A percentile compares a stretch with the other conserved stretches of the same genome.
Conservation (phyloP, 345 rosid species). For the Eucalyptus curtisii region DNA sequence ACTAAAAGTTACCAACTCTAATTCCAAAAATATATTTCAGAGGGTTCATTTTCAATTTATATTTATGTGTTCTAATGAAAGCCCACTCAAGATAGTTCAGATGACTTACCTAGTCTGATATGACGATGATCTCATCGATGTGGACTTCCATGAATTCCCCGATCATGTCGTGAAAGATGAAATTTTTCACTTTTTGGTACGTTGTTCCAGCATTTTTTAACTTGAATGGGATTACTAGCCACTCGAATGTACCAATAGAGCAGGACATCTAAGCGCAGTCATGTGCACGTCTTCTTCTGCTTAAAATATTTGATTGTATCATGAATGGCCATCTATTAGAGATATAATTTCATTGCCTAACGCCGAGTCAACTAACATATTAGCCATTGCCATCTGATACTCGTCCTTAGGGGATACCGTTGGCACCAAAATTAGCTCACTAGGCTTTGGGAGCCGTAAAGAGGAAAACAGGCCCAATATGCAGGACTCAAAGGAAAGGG, state of each 20-base stretch:
- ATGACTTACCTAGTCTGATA: background rate
- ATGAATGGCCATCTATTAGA: background rate
- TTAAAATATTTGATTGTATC: too few relatives aligned
- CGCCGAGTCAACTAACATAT: background rate
- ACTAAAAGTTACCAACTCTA: background rate
- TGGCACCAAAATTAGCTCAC: too few relatives aligned
- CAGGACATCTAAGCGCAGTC: background rate
- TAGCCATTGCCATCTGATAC: background rate
- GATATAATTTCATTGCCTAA: background rate
- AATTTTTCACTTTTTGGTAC: too few relatives aligned
- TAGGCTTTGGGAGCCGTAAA: too few relatives aligned
- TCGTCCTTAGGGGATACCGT: too few relatives aligned
- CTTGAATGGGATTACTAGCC: background rate
- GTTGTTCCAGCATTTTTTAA: background rate
- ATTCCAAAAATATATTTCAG: background rate
- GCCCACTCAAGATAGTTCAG: background rate
- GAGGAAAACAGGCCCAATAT: too few relatives aligned
- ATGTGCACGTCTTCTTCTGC: background rate
- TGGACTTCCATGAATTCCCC: background rate
- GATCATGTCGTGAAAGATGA: background rate
- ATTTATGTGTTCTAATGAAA: background rate
- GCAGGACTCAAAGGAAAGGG: too few relatives aligned
- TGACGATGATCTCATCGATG: background rate
- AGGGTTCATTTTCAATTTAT: background rate
- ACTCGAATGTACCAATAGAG: background rate